phyloP scores from a whole-genome alignment of 2,329 filamentous ascomycete species.

The Elsinoe ampelina region DNA sequence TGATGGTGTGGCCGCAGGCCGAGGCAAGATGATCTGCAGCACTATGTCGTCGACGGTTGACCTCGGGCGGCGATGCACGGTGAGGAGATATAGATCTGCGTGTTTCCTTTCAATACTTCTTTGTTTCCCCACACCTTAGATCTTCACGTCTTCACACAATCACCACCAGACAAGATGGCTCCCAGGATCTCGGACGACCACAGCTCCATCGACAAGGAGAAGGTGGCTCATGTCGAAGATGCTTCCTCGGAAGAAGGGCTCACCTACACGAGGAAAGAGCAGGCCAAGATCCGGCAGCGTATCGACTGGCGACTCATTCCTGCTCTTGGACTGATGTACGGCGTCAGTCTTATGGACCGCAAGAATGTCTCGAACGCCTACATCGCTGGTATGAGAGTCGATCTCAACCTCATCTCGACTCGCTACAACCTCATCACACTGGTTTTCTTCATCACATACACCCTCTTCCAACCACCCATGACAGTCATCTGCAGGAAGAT shows the following conservation, averaged over 20 bases:
- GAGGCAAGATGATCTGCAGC: conserved; percentile 1
- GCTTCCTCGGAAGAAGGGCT: not conserved
- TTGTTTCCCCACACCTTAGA: not conserved
- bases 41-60: not conserved
- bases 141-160: not conserved
- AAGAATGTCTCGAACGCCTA: conserved; percentile 28
- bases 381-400: conserved; percentile 28
- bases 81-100: conserved; percentile 1
- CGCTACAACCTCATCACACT: conserved; percentile 45
- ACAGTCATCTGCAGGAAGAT: conserved; percentile 59
- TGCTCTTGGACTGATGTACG: conserved; percentile 35
- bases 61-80: not conserved
- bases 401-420: conserved; percentile 23
- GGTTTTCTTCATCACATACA: conserved; percentile 66
- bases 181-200: not conserved
- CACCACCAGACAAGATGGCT: not conserved
- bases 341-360: conserved; percentile 27
- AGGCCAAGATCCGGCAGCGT: conserved; percentile 57
- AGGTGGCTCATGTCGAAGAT: not conserved
- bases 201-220: conserved; percentile 5
- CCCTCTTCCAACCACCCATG: conserved; percentile 61
- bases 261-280: conserved; percentile 44
- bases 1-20: not conserved
- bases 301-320: conserved; percentile 52
- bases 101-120: not conserved